These are phyloP conservation scores for Pugionium dolabratum DNA, from an alignment of 345 rosid genomes.

Conservation along the genomic window DNA sequence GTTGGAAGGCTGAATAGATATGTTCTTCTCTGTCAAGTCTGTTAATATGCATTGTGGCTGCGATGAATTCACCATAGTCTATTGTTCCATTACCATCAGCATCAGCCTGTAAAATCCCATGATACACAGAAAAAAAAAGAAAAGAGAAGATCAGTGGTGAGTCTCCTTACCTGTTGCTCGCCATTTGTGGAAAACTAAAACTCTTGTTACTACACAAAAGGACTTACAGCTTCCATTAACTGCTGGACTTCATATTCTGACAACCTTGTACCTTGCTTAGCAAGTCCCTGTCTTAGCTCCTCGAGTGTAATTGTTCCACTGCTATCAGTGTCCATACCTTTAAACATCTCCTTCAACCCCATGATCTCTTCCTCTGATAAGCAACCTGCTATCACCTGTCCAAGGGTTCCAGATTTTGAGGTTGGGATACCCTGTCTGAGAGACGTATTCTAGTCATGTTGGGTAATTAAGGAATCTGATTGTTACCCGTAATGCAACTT, in stretches of 20 bases:
- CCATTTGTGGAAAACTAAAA: conserved; percentile 24
- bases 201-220: neutral
- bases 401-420: conserved; percentile 15
- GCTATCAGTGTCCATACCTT: conserved; percentile 58
- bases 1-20: conserved; percentile 71
- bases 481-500: conserved; percentile 70
- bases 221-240: conserved; percentile 64
- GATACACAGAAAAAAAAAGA: neutral
- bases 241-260: conserved; percentile 61
- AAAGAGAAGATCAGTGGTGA: conserved; percentile 12
- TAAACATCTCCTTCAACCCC: conserved; percentile 66
- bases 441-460: neutral
- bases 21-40: conserved; percentile 73
- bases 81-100: conserved; percentile 61
- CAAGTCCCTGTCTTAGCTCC: conserved; percentile 63
- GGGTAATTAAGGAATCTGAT: conserved; percentile 5
- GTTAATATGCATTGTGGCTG: conserved; percentile 68
- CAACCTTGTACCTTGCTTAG: conserved; percentile 61
- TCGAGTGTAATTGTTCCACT: conserved; percentile 67
- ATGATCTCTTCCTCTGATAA: conserved; percentile 69
- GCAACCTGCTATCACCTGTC: conserved; percentile 64
- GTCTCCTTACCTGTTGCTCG: conserved; percentile 7
- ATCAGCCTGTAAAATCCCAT: conserved; percentile 45
- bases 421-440: neutral
- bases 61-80: conserved; percentile 61